Base-by-base conservation (phyloP, 2,329 filamentous ascomycete species). In the Hypoxylon sp. region DNA sequence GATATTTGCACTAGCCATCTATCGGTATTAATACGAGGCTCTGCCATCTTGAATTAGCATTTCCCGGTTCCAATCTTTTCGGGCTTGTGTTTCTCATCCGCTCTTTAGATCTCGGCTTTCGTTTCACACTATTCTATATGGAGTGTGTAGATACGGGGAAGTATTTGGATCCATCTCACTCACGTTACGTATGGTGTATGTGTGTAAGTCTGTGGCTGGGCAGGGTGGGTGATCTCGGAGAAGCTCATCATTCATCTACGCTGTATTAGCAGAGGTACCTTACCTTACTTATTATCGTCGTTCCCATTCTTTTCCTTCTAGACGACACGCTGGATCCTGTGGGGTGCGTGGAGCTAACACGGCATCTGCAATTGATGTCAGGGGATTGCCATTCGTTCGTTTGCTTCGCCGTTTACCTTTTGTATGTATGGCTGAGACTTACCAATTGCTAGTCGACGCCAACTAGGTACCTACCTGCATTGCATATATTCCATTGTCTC, bases 321-420 rank as follows among this genome's bases (percentile, higher is more conserved):
- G 30, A 42, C 31, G 32, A 9, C 36, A 15, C 29, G 29, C 31
- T 43, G 16, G 30, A 30, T 30, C 38, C 20, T 44, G 40, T 51
- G 48, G 52, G 48, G 48, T 59, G 37, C 35, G 52, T 56, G 51
- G 44, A 55, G 40, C 48, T 38, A 32, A 20, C 35, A 34, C 34
- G 47, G 25, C 25, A 35, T 15, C 19, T 50, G 43, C 49, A 38
- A 44, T 47, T 43, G 30, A 13, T n/a, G 32, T 27, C 45, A 36
- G 46, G 54, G 50, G 37, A 3, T 26, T 42, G 31, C 48, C 11
- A 30, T 35, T 19, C n/a, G n/a, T n/a, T n/a, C n/a, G n/a, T n/a
- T n/a, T n/a, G n/a, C n/a, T n/a, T n/a, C n/a, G n/a, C n/a, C n/a
- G n/a, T n/a, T n/a, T n/a, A n/a, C n/a, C n/a, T n/a, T n/a, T n/a